Base-by-base conservation (phyloP, 257 asterid species). In the Solanum habrochaites region DNA sequence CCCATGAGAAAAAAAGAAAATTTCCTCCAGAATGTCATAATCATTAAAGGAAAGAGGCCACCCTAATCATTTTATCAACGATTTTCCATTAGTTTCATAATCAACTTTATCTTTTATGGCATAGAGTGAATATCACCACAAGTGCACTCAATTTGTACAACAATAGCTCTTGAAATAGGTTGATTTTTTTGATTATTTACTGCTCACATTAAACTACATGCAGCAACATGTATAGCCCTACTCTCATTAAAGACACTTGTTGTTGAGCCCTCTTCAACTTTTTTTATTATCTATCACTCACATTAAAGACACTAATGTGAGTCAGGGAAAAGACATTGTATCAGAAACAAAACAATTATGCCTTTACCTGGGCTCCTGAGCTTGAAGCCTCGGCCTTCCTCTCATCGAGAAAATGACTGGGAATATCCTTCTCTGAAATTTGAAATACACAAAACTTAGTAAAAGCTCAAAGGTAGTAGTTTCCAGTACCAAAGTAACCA, bases 381-480 rank as follows among this genome's bases (percentile, higher is more conserved):
- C 92, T 89, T 11, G 98, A 95, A 88, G 98, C 97, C 89, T 96
- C 99, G 60, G 92, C 89, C 7, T n/a, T 64, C 89, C 91, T 93
- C 90, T 94, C 99, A 89, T 96, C 98, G 67, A 91, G 87, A 89
- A 93, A 94, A 83, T 69, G 92, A 43, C 97, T 86, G 31, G 99
- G 99, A 83, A 97, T 90, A 90, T 97, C 99, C 94, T 96, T 96
- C 90, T 97, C 99, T 97, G 94, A 32, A 90, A 90, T 87, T 69
- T 49, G 31, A 81, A 29, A 29, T 29, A 81, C 21, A 81, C 69
- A 49, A 11, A 73, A 81, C 27, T 81, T 49, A 29, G 29, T 29
- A 29, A 81, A 49, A 81, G 85, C 85, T 49, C 45, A 81, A 81
- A 81, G 21, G 69, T 49, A 81, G 85, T 3, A 71, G 23, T 21